A percentile compares a stretch with the other conserved stretches of the same genome.
Evolutionary conservation across 192 early-diverging fungal species (phyloP).

Genomic region (Podila minutissima): DNA sequence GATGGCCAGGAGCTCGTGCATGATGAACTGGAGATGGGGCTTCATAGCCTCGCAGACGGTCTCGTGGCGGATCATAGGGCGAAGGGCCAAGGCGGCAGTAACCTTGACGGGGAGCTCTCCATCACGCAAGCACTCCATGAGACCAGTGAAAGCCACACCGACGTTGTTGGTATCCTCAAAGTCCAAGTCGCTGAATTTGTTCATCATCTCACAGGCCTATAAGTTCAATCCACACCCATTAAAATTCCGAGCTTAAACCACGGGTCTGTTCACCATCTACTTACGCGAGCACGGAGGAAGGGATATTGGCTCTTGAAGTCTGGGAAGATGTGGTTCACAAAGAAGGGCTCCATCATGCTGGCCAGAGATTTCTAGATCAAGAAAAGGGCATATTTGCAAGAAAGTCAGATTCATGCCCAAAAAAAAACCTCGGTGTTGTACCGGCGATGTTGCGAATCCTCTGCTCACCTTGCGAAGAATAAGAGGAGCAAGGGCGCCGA

Average conservation of each 20-base stretch:
- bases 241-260: too few relatives aligned
- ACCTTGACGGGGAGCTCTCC: conserved; percentile 89
- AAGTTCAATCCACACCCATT: too few relatives aligned
- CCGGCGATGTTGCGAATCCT: background rate
- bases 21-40: conserved; percentile 85
- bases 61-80: conserved; percentile 81
- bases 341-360: conserved; percentile 83
- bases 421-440: background rate
- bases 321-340: conserved; percentile 87
- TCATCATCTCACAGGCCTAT: conserved; percentile 61
- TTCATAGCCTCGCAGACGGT: conserved; percentile 76
- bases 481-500: conserved; percentile 75
- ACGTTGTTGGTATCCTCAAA: conserved; percentile 68
- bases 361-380: conserved; percentile 68
- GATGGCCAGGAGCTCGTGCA: conserved; percentile 87
- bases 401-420: background rate
- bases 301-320: conserved; percentile 88
- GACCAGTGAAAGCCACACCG: conserved; percentile 54
- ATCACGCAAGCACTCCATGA: conserved; percentile 78
- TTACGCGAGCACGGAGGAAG: conserved; percentile 84
- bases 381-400: background rate
- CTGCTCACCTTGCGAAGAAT: conserved; percentile 68
- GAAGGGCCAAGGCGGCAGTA: conserved; percentile 84
- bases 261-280: conserved; percentile 21
- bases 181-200: conserved; percentile 67